Percentiles rank a stretch among this genome's conserved stretches.
phyloP scores from a whole-genome alignment of 768 basidiomycete species.

The Mycena amicta region DNA sequence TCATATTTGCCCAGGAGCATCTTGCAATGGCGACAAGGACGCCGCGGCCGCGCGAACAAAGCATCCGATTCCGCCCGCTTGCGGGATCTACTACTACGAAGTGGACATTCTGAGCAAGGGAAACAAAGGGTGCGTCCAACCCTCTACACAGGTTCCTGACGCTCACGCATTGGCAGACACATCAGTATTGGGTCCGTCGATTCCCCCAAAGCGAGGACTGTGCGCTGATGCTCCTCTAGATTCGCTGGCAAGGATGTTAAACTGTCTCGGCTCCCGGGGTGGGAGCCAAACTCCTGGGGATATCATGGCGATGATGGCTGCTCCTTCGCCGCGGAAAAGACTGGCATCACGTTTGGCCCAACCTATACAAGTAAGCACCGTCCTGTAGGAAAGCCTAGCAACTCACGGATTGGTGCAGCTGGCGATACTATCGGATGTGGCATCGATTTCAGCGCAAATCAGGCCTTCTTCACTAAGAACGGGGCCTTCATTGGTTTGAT shows the following conservation, averaged over 20 bases:
- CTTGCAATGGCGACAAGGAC: slow-evolving; percentile 70
- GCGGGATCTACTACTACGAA: slow-evolving; percentile 96
- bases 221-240: slow-evolving; percentile 38
- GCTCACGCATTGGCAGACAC: slow-evolving; percentile 50
- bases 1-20: slow-evolving; percentile 43
- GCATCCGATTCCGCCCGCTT: slow-evolving; percentile 76
- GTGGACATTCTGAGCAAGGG: slow-evolving; percentile 82
- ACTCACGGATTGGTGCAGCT: slow-evolving; percentile 45
- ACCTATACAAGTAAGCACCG: slow-evolving; percentile 74
- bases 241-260: slow-evolving; percentile 69
- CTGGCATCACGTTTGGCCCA: slow-evolving; percentile 73
- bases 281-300: slow-evolving; percentile 87
- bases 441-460: slow-evolving; percentile 80
- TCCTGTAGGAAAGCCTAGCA: no score
- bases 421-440: slow-evolving; percentile 92
- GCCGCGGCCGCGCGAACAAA: slow-evolving; percentile 83
- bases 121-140: slow-evolving; percentile 66
- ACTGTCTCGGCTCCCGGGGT: slow-evolving; percentile 79
- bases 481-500: slow-evolving; percentile 64
- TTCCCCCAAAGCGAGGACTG: neutral
- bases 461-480: slow-evolving; percentile 90
- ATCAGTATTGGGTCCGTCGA: slow-evolving; percentile 80
- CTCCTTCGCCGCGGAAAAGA: slow-evolving; percentile 73
- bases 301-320: slow-evolving; percentile 91
- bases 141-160: slow-evolving; percentile 8